phyloP scores from a whole-genome alignment of 2,329 filamentous ascomycete species.

The Aspergillus clavatus region DNA sequence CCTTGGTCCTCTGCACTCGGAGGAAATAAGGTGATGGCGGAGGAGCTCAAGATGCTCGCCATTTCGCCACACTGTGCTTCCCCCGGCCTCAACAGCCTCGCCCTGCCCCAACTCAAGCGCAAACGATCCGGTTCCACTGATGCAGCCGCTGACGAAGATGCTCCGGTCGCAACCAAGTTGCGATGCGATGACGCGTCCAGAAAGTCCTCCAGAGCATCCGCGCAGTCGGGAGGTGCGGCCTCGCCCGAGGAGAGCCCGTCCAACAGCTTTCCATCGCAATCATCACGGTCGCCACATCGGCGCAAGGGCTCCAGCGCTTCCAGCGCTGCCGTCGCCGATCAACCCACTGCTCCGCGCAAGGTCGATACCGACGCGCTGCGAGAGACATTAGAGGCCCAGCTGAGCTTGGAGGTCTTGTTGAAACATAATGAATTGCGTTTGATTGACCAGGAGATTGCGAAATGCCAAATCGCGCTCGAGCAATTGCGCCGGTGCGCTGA shows the following conservation, averaged over 20 bases:
- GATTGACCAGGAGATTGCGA: constrained; percentile 93
- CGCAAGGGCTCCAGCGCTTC: constrained; percentile 5
- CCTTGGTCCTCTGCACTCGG: constrained; percentile 44
- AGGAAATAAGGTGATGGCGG: constrained; percentile 43
- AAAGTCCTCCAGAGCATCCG: too few species aligned
- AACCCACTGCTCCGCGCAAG: constrained; percentile 18
- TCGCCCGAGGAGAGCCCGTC: constrained; percentile 11
- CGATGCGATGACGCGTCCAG: constrained; percentile 28
- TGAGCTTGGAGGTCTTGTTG: constrained; percentile 84
- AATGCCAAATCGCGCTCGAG: constrained; percentile 89
- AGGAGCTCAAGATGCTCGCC: constrained; percentile 43
- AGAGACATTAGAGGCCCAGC: constrained; percentile 75
- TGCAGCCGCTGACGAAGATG: constrained; percentile 24
- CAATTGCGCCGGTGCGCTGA: constrained; percentile 88
- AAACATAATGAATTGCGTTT: constrained; percentile 93
- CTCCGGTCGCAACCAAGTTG: constrained; percentile 27
- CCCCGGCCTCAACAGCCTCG: constrained; percentile 24
- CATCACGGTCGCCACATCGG: constrained; percentile 1
- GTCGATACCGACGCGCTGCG: constrained; percentile 50
- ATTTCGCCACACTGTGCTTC: constrained; percentile 32
- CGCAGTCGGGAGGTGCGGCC: constrained; percentile 5
- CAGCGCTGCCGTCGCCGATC: constrained; percentile 11
- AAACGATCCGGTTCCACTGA: constrained; percentile 52
- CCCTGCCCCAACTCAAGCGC: constrained; percentile 52
- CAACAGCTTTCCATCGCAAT: constrained; percentile 1